Conservation (phyloP, 2,329 filamentous ascomycete species). For the Trichoderma koningii region DNA sequence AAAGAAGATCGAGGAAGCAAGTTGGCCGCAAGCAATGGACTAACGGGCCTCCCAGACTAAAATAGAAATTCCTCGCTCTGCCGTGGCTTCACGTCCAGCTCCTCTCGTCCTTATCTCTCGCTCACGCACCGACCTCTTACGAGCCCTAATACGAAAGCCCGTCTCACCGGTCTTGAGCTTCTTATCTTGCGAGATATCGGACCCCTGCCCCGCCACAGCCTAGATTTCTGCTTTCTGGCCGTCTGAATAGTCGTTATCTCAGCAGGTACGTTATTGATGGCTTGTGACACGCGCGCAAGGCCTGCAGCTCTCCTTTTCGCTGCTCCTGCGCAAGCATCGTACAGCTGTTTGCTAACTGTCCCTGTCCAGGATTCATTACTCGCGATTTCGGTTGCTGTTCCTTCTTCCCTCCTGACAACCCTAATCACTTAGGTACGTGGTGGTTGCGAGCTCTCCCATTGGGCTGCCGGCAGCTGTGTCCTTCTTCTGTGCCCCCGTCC, state of each 20-base stretch:
- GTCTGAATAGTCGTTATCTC: conserved; percentile 16
- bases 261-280: conserved; percentile 21
- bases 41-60: conserved; percentile 19
- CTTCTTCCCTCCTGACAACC: background rate
- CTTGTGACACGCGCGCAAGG: conserved; percentile 8
- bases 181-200: conserved; percentile 2
- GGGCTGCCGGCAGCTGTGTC: conserved; percentile 10
- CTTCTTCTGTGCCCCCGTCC: conserved; percentile 2
- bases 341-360: conserved; percentile 21
- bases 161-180: conserved; percentile 17
- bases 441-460: conserved; percentile 16
- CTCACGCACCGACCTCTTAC: conserved; percentile 19
- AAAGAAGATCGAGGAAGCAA: background rate
- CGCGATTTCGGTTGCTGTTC: conserved; percentile 3
- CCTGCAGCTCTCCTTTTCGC: conserved; percentile 9
- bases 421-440: conserved; percentile 23
- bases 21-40: conserved; percentile 15
- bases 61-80: conserved; percentile 17
- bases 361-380: background rate
- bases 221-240: conserved; percentile 4
- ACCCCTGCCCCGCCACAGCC: conserved; percentile 22
- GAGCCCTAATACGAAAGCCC: conserved; percentile 23
- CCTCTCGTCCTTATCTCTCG: conserved; percentile 12
- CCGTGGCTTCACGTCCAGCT: conserved; percentile 4
- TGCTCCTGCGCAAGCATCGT: background rate